phyloP scores from a whole-genome alignment of 73 alveolate genomes.

The Symbiodinium natans region DNA sequence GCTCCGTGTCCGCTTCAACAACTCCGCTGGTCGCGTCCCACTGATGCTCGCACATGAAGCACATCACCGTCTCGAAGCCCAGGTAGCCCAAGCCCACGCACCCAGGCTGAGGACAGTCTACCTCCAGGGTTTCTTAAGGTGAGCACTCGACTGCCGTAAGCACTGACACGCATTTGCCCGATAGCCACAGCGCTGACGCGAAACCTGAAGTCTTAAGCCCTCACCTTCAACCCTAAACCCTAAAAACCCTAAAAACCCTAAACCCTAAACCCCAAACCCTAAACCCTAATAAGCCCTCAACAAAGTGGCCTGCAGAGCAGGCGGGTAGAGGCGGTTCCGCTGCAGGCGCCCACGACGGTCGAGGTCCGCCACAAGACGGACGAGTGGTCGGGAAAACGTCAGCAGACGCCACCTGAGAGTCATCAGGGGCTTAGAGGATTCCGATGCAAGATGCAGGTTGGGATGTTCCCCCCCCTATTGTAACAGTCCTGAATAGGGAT shows the following conservation, averaged over 20 bases:
- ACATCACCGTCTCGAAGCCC: conserved; percentile 83
- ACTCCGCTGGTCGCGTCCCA: conserved; percentile 30
- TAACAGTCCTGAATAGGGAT: too few species aligned
- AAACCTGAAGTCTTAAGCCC: not conserved
- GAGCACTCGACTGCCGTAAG: not conserved
- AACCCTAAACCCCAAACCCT: not conserved
- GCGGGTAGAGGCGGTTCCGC: conserved; percentile 38
- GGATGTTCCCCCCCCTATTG: too few species aligned
- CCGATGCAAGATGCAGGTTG: too few species aligned
- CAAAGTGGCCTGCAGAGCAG: conserved; percentile 27
- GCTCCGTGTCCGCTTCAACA: not conserved
- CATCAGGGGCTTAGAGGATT: too few species aligned
- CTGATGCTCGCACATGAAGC: conserved; percentile 68
- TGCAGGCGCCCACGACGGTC: conserved; percentile 22
- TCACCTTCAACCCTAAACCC: not conserved
- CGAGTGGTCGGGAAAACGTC: too few species aligned
- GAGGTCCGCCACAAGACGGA: not conserved
- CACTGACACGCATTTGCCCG: not conserved
- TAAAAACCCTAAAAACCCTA: not conserved
- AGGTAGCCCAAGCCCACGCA: conserved; percentile 72
- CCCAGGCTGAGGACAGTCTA: conserved; percentile 15
- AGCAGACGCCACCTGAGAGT: too few species aligned
- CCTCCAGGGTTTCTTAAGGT: not conserved
- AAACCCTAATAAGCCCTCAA: too few species aligned
- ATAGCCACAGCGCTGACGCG: not conserved